Conservation (phyloP, 2,329 filamentous ascomycete species). For the Trichoderma sp. region DNA sequence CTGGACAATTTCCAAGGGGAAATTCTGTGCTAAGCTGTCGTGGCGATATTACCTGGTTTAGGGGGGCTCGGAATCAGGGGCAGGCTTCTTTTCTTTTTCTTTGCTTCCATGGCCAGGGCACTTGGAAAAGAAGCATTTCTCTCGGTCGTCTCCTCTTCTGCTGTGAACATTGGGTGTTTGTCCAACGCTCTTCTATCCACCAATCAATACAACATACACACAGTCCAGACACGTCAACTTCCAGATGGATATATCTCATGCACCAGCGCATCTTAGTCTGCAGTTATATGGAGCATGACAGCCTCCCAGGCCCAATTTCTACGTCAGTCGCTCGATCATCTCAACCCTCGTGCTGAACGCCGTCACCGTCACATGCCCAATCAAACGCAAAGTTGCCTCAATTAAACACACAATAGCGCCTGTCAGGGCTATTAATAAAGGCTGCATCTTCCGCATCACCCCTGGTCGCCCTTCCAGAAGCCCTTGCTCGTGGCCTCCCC, state of each 20-base stretch:
- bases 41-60: conserved; percentile 19
- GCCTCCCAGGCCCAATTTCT: background rate
- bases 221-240: background rate
- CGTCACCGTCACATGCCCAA: background rate
- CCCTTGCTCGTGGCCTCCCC: conserved; percentile 9
- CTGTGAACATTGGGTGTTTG: background rate
- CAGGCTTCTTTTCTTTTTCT: background rate
- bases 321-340: background rate
- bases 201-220: background rate
- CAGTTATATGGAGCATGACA: conserved; percentile 2
- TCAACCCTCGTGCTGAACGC: background rate
- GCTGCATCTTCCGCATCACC: conserved; percentile 1
- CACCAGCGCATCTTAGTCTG: too few relatives aligned
- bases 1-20: conserved; percentile 26
- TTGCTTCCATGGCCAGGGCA: background rate
- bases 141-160: background rate
- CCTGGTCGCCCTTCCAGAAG: conserved; percentile 10
- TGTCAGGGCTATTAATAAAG: conserved; percentile 3
- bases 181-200: background rate
- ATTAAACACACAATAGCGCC: conserved; percentile 15
- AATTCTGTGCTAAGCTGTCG: conserved; percentile 17
- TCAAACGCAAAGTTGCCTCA: background rate
- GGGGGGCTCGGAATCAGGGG: conserved; percentile 21
- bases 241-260: too few relatives aligned
- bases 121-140: too few relatives aligned